These are phyloP conservation scores for Curvularia sp. DNA, from an alignment of 2,329 filamentous ascomycete species.

Conservation along the genomic window DNA sequence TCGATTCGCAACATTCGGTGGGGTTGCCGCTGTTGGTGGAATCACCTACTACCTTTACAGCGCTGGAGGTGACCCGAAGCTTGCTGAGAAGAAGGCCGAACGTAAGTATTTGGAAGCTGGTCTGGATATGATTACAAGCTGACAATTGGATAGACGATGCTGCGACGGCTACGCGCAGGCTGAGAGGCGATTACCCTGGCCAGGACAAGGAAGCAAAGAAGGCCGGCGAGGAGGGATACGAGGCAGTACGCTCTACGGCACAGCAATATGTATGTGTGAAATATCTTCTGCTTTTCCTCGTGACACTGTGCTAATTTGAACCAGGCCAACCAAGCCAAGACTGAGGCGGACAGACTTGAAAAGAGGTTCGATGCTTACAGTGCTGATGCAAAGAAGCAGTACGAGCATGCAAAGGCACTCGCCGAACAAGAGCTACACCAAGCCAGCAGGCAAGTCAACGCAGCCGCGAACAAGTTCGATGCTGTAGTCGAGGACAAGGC, in stretches of 20 bases:
- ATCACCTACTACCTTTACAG: slow-evolving; percentile 88
- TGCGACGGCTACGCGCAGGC: slow-evolving; percentile 69
- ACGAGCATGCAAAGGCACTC: slow-evolving; percentile 67
- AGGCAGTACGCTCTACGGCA: slow-evolving; percentile 57
- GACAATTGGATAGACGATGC: slow-evolving; percentile 70
- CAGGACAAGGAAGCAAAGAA: slow-evolving; percentile 69
- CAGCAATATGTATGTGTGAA: slow-evolving; percentile 39
- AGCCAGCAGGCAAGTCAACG: slow-evolving; percentile 60
- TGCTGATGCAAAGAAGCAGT: slow-evolving; percentile 65
- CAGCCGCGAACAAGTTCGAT: slow-evolving; percentile 77
- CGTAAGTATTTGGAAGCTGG: slow-evolving; percentile 61
- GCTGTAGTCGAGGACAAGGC: slow-evolving; percentile 80
- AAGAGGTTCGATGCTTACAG: slow-evolving; percentile 62
- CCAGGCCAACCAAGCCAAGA: slow-evolving; percentile 51
- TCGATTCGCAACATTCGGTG: slow-evolving; percentile 38
- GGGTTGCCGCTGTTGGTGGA: slow-evolving; percentile 62
- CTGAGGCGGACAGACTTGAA: slow-evolving; percentile 68
- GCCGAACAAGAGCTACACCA: slow-evolving; percentile 54
- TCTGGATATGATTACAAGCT: background rate
- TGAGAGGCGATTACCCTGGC: slow-evolving; percentile 72
- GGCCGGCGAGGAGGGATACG: slow-evolving; percentile 62
- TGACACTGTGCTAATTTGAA: slow-evolving; percentile 24
- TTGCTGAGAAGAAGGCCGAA: slow-evolving; percentile 86
- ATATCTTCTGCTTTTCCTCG: background rate
- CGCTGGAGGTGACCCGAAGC: slow-evolving; percentile 80